These are phyloP conservation scores for Forsythia suspensa DNA, from an alignment of 257 asterid genomes.

Conservation along the genomic window DNA sequence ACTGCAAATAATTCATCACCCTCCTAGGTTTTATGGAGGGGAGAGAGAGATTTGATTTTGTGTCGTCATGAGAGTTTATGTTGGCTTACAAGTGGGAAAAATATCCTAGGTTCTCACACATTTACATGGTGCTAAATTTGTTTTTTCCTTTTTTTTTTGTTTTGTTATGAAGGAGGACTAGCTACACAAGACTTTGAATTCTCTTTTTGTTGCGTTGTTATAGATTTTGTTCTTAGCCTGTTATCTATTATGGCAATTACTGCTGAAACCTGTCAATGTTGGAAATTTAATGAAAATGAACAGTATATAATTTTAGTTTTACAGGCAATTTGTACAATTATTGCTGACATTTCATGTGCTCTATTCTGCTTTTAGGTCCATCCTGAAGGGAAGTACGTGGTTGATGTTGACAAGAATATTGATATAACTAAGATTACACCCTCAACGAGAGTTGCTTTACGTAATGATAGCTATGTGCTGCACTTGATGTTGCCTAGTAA, in stretches of 20 bases:
- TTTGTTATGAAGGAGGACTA: background rate
- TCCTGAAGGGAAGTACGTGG: constrained; percentile 87
- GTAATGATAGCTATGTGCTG: constrained; percentile 57
- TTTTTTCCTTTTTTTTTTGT: too few species aligned
- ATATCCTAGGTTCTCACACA: background rate
- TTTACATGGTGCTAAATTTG: background rate
- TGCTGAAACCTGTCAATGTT: background rate
- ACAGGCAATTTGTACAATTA: background rate
- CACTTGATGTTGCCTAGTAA: constrained; percentile 58
- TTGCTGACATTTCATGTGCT: constrained; percentile 15
- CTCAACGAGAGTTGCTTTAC: constrained; percentile 63
- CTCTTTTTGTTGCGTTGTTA: background rate
- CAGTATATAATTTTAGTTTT: background rate
- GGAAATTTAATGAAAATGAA: background rate
- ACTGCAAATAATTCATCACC: too few species aligned
- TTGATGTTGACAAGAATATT: constrained; percentile 53
- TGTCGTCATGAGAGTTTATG: background rate
- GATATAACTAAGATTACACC: constrained; percentile 59
- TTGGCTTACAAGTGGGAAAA: background rate
- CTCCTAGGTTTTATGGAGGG: background rate
- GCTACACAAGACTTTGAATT: background rate
- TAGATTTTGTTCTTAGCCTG: background rate
- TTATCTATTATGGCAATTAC: background rate
- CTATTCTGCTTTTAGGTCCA: constrained; percentile 56
- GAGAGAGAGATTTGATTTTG: background rate